These are phyloP conservation scores for Hygrophorus russula DNA, from an alignment of 768 basidiomycete genomes.

Conservation along the genomic window DNA sequence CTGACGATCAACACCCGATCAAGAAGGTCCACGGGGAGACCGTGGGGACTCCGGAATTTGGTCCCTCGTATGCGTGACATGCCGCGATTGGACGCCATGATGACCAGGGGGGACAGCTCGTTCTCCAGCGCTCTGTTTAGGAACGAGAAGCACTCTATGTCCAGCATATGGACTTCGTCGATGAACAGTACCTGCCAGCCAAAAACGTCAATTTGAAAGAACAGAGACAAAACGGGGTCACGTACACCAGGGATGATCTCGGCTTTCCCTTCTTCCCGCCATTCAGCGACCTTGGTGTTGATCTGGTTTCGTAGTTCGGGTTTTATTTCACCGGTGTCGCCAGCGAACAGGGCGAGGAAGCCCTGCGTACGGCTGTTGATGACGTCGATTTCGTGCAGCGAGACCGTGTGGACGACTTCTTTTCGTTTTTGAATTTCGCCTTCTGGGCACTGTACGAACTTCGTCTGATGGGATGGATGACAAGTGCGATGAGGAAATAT, in stretches of 20 bases:
- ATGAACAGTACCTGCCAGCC: conserved; percentile 80
- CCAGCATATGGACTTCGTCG: conserved; percentile 99
- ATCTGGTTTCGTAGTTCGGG: conserved; percentile 94
- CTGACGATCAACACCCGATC: conserved; percentile 95
- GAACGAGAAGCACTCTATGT: conserved; percentile 99
- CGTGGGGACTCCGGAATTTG: conserved; percentile 89
- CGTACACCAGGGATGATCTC: conserved; percentile 92
- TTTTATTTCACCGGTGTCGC: conserved; percentile 98
- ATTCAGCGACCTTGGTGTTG: conserved; percentile 92
- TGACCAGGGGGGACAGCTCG: conserved; percentile 88
- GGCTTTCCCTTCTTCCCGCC: conserved; percentile 98
- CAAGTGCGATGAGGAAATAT: conserved; percentile 4
- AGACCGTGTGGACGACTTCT: conserved; percentile 95
- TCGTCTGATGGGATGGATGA: conserved; percentile 50
- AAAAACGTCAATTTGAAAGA: not conserved
- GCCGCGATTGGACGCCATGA: conserved; percentile 97
- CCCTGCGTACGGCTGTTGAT: conserved; percentile 99
- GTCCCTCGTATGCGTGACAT: conserved; percentile 93
- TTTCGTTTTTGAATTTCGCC: conserved; percentile 97
- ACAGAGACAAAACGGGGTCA: conserved; percentile 11
- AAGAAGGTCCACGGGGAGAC: conserved; percentile 87
- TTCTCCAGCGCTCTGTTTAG: conserved; percentile 92
- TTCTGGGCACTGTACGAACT: conserved; percentile 96
- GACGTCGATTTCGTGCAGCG: conserved; percentile 97
- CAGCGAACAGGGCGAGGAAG: conserved; percentile 89